A percentile compares a stretch with the other conserved stretches of the same genome.
phyloP scores from a whole-genome alignment of 1,139 yeast genomes.

The Lodderomyces theae region DNA sequence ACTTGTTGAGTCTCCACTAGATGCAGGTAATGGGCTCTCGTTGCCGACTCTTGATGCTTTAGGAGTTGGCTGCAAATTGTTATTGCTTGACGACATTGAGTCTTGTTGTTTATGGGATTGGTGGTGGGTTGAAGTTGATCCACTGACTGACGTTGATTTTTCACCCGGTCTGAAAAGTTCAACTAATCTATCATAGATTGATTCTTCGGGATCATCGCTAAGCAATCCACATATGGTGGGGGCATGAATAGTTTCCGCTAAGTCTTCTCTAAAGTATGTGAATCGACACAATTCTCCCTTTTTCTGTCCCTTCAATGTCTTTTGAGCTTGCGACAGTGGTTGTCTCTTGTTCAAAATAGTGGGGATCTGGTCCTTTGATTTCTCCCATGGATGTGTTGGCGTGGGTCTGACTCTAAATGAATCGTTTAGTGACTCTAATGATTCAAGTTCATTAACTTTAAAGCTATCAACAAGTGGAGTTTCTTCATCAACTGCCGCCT shows the following conservation, averaged over 20 bases:
- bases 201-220: slow-evolving; percentile 16
- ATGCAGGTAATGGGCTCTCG: slow-evolving; percentile 17
- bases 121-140: slow-evolving; percentile 11
- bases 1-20: slow-evolving; percentile 14
- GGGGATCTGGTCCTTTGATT: slow-evolving; percentile 30
- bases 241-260: slow-evolving; percentile 85
- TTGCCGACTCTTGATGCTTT: slow-evolving; percentile 15
- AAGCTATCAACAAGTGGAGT: slow-evolving; percentile 34
- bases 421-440: slow-evolving; percentile 34
- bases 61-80: slow-evolving; percentile 2
- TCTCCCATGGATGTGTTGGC: slow-evolving; percentile 75
- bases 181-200: slow-evolving; percentile 13
- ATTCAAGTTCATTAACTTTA: slow-evolving; percentile 64
- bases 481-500: slow-evolving; percentile 16
- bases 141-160: slow-evolving; percentile 11
- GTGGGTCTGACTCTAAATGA: slow-evolving; percentile 71
- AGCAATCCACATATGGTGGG: slow-evolving; percentile 83
- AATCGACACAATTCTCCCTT: slow-evolving; percentile 51
- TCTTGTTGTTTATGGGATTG: slow-evolving; percentile 4
- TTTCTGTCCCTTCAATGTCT: slow-evolving; percentile 16
- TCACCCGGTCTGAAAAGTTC: slow-evolving; percentile 33
- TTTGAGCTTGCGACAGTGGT: slow-evolving; percentile 7
- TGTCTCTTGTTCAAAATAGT: slow-evolving; percentile 27
- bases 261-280: slow-evolving; percentile 88
- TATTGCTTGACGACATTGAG: slow-evolving; percentile 1